phyloP scores from a whole-genome alignment of 257 asterid species.

The Lavandula angustifolia region DNA sequence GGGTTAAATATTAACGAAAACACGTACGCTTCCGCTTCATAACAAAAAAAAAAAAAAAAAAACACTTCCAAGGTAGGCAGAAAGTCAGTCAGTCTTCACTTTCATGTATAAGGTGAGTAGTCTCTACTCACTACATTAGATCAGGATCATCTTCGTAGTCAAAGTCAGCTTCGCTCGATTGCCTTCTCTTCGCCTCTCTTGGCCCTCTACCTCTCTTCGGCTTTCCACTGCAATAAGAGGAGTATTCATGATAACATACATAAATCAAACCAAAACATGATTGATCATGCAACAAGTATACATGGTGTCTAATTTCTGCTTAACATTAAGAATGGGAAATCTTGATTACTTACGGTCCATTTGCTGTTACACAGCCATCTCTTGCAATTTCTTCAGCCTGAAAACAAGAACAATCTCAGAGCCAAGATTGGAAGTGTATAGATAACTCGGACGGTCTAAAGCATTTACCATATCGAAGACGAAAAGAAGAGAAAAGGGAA shows the following conservation, averaged over 20 bases:
- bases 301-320: background rate
- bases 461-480: background rate
- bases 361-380: conserved; percentile 73
- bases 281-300: background rate
- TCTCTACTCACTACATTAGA: conserved; percentile 47
- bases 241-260: conserved; percentile 1
- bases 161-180: conserved; percentile 82
- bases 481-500: conserved; percentile 9
- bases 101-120: background rate
- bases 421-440: conserved; percentile 17
- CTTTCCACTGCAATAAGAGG: conserved; percentile 64
- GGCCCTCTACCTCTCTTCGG: conserved; percentile 87
- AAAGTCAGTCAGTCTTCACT: conserved; percentile 14
- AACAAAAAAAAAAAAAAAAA: conserved; percentile 16
- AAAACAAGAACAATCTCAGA: conserved; percentile 16
- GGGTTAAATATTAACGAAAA: conserved; percentile 10
- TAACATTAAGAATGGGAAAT: conserved; percentile 6
- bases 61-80: conserved; percentile 2
- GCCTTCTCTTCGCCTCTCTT: conserved; percentile 91
- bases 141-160: conserved; percentile 97
- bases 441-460: conserved; percentile 14
- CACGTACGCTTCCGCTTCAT: conserved; percentile 14
- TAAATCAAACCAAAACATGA: background rate
- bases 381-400: conserved; percentile 95
- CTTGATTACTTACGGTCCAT: conserved; percentile 72